phyloP scores from a whole-genome alignment of 176 grass and related monocot genomes.

The Typha latifolia region DNA sequence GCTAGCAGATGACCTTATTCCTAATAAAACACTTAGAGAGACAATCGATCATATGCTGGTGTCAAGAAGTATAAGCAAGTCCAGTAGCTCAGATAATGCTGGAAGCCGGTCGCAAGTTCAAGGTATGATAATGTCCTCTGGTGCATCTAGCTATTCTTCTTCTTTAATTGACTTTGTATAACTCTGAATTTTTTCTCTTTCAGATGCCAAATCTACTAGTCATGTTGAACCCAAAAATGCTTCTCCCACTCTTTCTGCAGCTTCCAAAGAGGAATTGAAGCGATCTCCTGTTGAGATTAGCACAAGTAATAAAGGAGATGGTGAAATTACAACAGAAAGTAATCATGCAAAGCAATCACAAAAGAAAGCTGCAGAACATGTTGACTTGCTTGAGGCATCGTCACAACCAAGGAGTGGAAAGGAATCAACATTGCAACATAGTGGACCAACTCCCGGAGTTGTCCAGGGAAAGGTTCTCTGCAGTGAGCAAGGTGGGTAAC shows the following conservation, averaged over 20 bases:
- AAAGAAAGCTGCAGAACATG: constrained; percentile 11
- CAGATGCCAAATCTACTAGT: constrained; percentile 26
- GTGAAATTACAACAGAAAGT: not conserved
- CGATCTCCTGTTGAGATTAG: constrained; percentile 8
- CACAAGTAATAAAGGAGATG: constrained; percentile 1
- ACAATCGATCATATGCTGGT: constrained; percentile 40
- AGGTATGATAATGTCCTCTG: not conserved
- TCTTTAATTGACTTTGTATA: not conserved
- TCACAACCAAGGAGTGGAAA: constrained; percentile 18
- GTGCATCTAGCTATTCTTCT: not conserved
- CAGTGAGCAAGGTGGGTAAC: constrained; percentile 28
- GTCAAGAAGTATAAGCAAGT: constrained; percentile 16
- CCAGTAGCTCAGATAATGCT: constrained; percentile 28
- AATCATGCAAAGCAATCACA: constrained; percentile 4
- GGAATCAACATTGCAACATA: constrained; percentile 10
- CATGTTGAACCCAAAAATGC: constrained; percentile 17
- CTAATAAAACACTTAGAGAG: constrained; percentile 43
- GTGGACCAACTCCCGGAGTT: constrained; percentile 9
- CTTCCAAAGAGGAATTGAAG: constrained; percentile 20
- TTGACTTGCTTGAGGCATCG: constrained; percentile 7
- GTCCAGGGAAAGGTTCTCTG: constrained; percentile 7
- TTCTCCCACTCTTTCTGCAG: constrained; percentile 9
- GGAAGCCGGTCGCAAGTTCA: constrained; percentile 8
- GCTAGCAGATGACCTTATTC: constrained; percentile 54
- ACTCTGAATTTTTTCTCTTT: constrained; percentile 2